Evolutionary conservation across 1,139 yeast genomes (phyloP).

Genomic region (Cylindricascospora bacillispora): DNA sequence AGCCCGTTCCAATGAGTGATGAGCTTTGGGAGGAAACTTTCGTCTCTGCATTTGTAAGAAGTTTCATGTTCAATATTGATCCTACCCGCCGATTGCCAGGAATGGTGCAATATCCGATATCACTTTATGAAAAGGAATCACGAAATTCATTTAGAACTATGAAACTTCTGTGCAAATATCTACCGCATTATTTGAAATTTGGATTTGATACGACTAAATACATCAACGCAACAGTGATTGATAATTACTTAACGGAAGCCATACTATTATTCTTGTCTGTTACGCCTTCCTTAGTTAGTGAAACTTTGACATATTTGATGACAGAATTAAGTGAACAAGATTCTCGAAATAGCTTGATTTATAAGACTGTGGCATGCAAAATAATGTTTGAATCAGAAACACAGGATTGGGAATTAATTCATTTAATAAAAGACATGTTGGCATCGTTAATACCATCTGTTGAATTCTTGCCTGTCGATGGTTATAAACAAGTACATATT

Average conservation of each 20-base stretch:
- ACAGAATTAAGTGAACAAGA: conserved; percentile 32
- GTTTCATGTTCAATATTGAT: conserved; percentile 56
- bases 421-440: too few relatives aligned
- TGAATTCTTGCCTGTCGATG: too few relatives aligned
- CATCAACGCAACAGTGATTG: conserved; percentile 39
- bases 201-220: conserved; percentile 57
- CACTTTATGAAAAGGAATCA: too few relatives aligned
- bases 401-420: too few relatives aligned
- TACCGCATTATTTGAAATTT: conserved; percentile 50
- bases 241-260: conserved; percentile 68
- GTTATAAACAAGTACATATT: too few relatives aligned
- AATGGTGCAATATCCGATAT: conserved; percentile 23
- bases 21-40: conserved; percentile 67
- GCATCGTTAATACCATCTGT: too few relatives aligned
- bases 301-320: too few relatives aligned
- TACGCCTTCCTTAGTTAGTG: conserved; percentile 42
- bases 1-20: conserved; percentile 22
- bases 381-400: too few relatives aligned
- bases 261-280: conserved; percentile 49
- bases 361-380: conserved; percentile 36
- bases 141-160: conserved; percentile 44
- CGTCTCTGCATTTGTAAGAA: conserved; percentile 58
- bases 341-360: conserved; percentile 41
- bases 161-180: conserved; percentile 43
- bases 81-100: conserved; percentile 48